Base-by-base conservation (phyloP, 257 asterid genomes). In the Haberlea rhodopensis region DNA sequence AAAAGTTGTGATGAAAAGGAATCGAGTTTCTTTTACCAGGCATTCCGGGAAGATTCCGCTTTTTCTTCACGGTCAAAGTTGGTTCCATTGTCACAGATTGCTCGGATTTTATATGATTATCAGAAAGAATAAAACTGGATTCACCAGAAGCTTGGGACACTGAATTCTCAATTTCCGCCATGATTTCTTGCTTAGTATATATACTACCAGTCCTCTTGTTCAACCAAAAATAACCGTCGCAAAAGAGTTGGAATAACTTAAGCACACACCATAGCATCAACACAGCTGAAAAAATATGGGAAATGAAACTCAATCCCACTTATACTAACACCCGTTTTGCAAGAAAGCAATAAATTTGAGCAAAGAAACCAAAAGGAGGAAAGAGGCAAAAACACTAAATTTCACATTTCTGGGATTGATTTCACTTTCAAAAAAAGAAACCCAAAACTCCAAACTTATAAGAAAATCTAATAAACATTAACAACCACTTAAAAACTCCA, bases 21-120 rank as follows among this genome's bases (percentile, higher is more conserved):
- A 0, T 0, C 46, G 46, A 10, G 46, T 8, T 6, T 34, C 6
- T 28, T n/a, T 75, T 80, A 87, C 99, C 97, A 5, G 99, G 99
- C 88, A 82, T 94, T 75, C 99, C 99, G 8, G 99, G 97, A 2
- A 88, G 96, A 70, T 73, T 90, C 5, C 97, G 85, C 81, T 74
- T 86, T 55, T 79, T 87, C 94, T 88, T 94, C 1, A 71, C 8
- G 8, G 80, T 80, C 5, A 21, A 27, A n/a, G 18, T 24, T 49
- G 70, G 9, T 51, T 54, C 75, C 1, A n/a, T n/a, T n/a, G n/a
- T n/a, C n/a, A 55, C 65, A 6, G 53, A 28, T 29, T 71, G 77
- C 18, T 71, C 71, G 29, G 73, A 65, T 49, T 69, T 49, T 1
- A 26, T 5, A 72, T 53, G 83, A 59, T 65, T 62, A 43, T 71